Evolutionary conservation across 2,329 filamentous ascomycete genomes (phyloP).

Genomic region (Trichoderma asperellum): DNA sequence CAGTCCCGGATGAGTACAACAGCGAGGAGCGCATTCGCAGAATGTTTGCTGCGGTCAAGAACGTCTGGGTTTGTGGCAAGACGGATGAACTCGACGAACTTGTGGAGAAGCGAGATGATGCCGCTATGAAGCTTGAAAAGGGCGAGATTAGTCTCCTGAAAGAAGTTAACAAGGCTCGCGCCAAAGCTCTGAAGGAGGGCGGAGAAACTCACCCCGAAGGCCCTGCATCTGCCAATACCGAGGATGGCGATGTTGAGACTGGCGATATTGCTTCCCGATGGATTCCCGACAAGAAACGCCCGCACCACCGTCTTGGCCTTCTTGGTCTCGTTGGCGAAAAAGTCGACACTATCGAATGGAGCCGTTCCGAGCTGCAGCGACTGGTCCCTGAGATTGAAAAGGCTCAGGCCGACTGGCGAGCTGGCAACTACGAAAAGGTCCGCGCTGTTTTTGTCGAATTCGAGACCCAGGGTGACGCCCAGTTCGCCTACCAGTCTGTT

Average conservation of each 20-base stretch:
- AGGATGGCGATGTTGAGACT: slow-evolving; percentile 52
- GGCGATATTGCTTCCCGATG: slow-evolving; percentile 67
- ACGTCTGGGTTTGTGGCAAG: slow-evolving; percentile 82
- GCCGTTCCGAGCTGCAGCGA: slow-evolving; percentile 59
- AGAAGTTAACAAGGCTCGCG: slow-evolving; percentile 49
- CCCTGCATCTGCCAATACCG: slow-evolving; percentile 53
- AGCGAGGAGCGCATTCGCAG: slow-evolving; percentile 71
- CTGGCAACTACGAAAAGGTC: slow-evolving; percentile 65
- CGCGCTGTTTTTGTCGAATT: slow-evolving; percentile 94
- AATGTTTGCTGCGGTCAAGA: slow-evolving; percentile 80
- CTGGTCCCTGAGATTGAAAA: slow-evolving; percentile 68
- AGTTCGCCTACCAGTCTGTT: slow-evolving; percentile 80
- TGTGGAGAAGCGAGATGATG: slow-evolving; percentile 74
- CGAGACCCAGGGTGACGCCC: slow-evolving; percentile 77
- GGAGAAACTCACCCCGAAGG: slow-evolving; percentile 33
- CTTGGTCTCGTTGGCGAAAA: slow-evolving; percentile 65
- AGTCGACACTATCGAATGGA: slow-evolving; percentile 89
- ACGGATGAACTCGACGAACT: slow-evolving; percentile 74
- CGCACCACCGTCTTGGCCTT: slow-evolving; percentile 67
- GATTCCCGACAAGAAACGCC: slow-evolving; percentile 69
- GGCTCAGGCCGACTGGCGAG: slow-evolving; percentile 64
- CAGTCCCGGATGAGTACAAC: slow-evolving; percentile 77
- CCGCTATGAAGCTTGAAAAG: slow-evolving; percentile 76
- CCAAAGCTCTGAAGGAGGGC: slow-evolving; percentile 43
- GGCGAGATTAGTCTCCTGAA: slow-evolving; percentile 83